Base-by-base conservation (phyloP, 2,329 filamentous ascomycete genomes). In the Aspergillus ochraceoroseus region DNA sequence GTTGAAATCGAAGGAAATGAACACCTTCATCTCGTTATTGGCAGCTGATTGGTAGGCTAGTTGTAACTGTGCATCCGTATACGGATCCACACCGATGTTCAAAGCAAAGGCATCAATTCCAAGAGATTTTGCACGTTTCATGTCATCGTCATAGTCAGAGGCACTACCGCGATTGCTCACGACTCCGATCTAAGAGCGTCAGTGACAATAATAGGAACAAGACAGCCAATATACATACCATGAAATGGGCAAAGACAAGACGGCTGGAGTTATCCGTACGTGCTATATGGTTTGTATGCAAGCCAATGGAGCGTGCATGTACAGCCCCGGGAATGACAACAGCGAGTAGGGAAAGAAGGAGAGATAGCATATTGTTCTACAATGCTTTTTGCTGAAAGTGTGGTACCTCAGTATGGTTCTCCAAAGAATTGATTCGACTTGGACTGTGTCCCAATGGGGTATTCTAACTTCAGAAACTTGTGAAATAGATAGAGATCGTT, bases 1-100 rank as follows among this genome's bases (percentile, higher is more conserved):
- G 59, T 74, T 74, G 54, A 75, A 76, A 59, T 77, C 75, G 46
- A 77, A 78, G 1, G 74, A 77, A 46, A 78, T 68, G 39, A 77
- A 76, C 9, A 76, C 71, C 39, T 75, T 74, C 65, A 77, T 73
- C 32, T 60, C 58, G 42, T 63, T 59, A 5, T 60, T 61, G 7
- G 66, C 63, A 2, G 73, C 71, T 0, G 72, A 72, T n/a, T 69
- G 57, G 44, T 75, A 76, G 1, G 74, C 73, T 20, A 63, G 67
- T 1, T 51, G 58, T 3, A 76, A 66, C 52, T 76, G 72, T n/a
- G 62, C 49, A 35, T 73, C 68, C 17, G 56, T 60, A 47, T 60
- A 64, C 9, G 55, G 33, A 39, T 76, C 72, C 5, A 58, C 56
- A 18, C 70, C 72, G 32, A 75, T 73, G 35, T 74, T 75, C 26